Conservation (phyloP, 73 alveolate genomes). For the Symbiodinium natans region DNA sequence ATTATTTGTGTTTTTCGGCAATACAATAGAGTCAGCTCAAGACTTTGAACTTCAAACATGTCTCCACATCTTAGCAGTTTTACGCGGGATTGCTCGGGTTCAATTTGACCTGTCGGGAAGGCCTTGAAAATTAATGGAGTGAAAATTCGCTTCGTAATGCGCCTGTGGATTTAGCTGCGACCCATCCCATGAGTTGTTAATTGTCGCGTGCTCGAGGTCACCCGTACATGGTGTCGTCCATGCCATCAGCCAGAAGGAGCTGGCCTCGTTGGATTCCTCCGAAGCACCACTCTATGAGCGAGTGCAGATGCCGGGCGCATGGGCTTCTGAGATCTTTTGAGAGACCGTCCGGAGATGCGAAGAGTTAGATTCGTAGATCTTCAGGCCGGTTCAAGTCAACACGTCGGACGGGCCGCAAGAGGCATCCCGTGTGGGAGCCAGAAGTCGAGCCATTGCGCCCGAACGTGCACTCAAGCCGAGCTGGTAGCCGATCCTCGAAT, state of each 20-base stretch:
- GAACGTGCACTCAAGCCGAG: too few species aligned
- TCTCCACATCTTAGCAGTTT: too few species aligned
- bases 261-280: slow-evolving; percentile 23
- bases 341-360: neutral
- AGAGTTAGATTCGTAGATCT: neutral
- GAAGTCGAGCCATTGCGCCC: neutral
- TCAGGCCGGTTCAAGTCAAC: slow-evolving; percentile 51
- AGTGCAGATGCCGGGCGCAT: slow-evolving; percentile 30
- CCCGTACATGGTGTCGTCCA: slow-evolving; percentile 89
- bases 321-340: neutral
- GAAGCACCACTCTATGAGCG: slow-evolving; percentile 74
- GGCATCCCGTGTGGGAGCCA: neutral
- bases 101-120: too few species aligned
- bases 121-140: too few species aligned
- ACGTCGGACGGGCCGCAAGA: slow-evolving; percentile 44
- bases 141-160: too few species aligned
- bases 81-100: too few species aligned
- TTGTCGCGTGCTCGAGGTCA: slow-evolving; percentile 12
- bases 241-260: slow-evolving; percentile 13
- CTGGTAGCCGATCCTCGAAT: too few species aligned
- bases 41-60: too few species aligned
- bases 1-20: too few species aligned
- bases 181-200: too few species aligned
- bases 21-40: too few species aligned
- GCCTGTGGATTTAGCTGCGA: too few species aligned